A percentile compares a stretch with the other conserved stretches of the same genome.
phyloP scores from a whole-genome alignment of 2,329 filamentous ascomycete species.

The Leptographium wingfieldii region DNA sequence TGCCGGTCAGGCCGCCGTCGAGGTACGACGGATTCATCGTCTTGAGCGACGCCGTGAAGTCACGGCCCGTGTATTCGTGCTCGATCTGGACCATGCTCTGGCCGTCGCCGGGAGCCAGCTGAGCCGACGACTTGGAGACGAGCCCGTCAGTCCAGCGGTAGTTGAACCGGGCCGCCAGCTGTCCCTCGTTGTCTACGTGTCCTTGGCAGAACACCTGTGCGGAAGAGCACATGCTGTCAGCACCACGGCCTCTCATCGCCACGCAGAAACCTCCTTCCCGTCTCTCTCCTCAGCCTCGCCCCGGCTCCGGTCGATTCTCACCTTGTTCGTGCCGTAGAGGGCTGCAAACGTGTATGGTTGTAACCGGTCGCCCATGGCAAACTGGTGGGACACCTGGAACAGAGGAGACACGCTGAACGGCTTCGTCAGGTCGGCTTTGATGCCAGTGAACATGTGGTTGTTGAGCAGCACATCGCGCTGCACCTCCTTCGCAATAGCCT shows the following conservation, averaged over 20 bases:
- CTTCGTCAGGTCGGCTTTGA: slow-evolving; percentile 94
- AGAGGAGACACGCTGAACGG: slow-evolving; percentile 85
- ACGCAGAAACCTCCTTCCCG: neutral
- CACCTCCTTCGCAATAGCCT: slow-evolving; percentile 75
- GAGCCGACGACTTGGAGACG: slow-evolving; percentile 77
- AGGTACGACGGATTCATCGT: slow-evolving; percentile 89
- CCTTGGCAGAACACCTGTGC: slow-evolving; percentile 84
- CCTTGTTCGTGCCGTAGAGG: slow-evolving; percentile 86
- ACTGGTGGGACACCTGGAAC: slow-evolving; percentile 95
- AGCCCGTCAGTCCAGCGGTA: slow-evolving; percentile 68
- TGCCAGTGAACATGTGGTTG: slow-evolving; percentile 92
- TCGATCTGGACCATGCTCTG: slow-evolving; percentile 90
- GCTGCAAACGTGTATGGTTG: slow-evolving; percentile 93
- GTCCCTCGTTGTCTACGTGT: slow-evolving; percentile 85
- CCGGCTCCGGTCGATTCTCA: slow-evolving; percentile 27
- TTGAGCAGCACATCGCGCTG: slow-evolving; percentile 92
- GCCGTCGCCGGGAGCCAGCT: slow-evolving; percentile 62
- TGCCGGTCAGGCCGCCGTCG: slow-evolving; percentile 85
- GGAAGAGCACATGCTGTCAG: neutral
- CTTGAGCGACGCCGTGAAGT: slow-evolving; percentile 90
- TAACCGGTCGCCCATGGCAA: slow-evolving; percentile 84
- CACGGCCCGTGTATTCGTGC: slow-evolving; percentile 84
- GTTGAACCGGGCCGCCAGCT: slow-evolving; percentile 82
- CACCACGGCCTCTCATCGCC: neutral
- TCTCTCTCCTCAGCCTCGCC: neutral